Conservation (phyloP, 2,329 filamentous ascomycete species). For the Trichophyton schoenleinii region DNA sequence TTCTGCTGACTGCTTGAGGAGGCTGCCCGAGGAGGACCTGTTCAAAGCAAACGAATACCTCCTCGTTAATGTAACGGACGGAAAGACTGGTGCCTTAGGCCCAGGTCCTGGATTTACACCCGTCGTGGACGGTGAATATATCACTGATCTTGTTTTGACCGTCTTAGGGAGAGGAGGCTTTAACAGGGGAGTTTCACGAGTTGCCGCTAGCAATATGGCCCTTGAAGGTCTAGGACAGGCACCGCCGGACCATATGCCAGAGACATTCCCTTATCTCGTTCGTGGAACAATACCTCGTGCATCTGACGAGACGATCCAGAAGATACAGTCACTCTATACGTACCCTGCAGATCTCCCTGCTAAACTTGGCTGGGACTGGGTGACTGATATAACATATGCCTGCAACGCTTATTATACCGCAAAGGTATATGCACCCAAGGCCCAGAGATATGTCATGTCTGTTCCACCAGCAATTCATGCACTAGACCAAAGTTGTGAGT, state of each 20-base stretch:
- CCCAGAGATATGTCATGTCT: constrained; percentile 11
- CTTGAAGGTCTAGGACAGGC: constrained; percentile 6
- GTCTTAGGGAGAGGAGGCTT: background rate
- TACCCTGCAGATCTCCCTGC: constrained; percentile 7
- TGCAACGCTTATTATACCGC: constrained; percentile 10
- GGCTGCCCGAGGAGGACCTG: constrained; percentile 4
- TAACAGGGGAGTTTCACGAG: constrained; percentile 4
- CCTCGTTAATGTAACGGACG: constrained; percentile 5
- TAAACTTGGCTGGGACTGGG: constrained; percentile 12
- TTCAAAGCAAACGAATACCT: constrained; percentile 10
- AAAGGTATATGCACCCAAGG: constrained; percentile 6
- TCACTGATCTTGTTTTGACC: constrained; percentile 5
- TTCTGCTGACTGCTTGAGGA: constrained; percentile 8
- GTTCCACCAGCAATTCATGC: constrained; percentile 11
- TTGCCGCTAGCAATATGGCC: constrained; percentile 7
- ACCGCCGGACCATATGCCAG: constrained; percentile 6
- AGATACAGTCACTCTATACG: constrained; percentile 9
- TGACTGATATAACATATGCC: constrained; percentile 8
- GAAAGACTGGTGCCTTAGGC: constrained; percentile 4
- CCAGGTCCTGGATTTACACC: constrained; percentile 9
- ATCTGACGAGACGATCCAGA: constrained; percentile 4
- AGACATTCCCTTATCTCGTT: constrained; percentile 9
- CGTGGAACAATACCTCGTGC: constrained; percentile 8
- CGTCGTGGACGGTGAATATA: constrained; percentile 10
- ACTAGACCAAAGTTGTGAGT: constrained; percentile 11